Percentiles rank a stretch among this genome's conserved stretches.
phyloP scores from a whole-genome alignment of 352 stramenopile species.

The Blastocystis sp. region DNA sequence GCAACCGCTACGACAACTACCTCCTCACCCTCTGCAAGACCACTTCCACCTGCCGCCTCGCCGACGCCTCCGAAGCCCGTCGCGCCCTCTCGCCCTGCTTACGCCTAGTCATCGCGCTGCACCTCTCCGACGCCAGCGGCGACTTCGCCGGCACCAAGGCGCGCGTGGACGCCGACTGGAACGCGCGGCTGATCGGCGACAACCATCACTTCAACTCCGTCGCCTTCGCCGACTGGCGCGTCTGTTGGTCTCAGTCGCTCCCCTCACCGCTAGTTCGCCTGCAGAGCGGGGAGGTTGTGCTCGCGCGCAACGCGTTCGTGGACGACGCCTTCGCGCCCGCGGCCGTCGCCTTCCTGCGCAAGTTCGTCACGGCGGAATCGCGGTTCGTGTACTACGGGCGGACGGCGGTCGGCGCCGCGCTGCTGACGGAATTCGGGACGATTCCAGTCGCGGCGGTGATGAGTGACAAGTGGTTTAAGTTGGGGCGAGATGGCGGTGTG shows the following conservation, averaged over 20 bases:
- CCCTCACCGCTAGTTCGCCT: neutral
- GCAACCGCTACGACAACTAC: slow-evolving; percentile 35
- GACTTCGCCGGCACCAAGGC: slow-evolving; percentile 29
- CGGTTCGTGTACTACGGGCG: neutral
- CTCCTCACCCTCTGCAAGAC: slow-evolving; percentile 12
- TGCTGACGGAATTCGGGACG: neutral
- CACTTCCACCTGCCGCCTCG: neutral
- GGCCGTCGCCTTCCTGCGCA: neutral
- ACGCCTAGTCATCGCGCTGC: slow-evolving; percentile 10
- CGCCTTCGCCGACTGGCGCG: neutral
- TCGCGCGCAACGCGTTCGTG: neutral
- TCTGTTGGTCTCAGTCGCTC: neutral
- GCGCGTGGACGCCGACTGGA: neutral
- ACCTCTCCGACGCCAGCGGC: slow-evolving; percentile 18
- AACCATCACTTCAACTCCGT: slow-evolving; percentile 15
- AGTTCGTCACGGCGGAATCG: neutral
- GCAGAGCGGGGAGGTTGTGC: neutral
- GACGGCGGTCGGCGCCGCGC: neutral
- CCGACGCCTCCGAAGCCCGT: neutral
- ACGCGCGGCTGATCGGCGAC: neutral
- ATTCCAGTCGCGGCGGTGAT: neutral
- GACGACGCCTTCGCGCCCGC: slow-evolving; percentile 1
- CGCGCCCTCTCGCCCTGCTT: neutral
- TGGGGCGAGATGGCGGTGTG: neutral
- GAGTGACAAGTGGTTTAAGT: slow-evolving; percentile 33